phyloP scores from a whole-genome alignment of 305 asterid genomes.

The Fraxinus platypoda region DNA sequence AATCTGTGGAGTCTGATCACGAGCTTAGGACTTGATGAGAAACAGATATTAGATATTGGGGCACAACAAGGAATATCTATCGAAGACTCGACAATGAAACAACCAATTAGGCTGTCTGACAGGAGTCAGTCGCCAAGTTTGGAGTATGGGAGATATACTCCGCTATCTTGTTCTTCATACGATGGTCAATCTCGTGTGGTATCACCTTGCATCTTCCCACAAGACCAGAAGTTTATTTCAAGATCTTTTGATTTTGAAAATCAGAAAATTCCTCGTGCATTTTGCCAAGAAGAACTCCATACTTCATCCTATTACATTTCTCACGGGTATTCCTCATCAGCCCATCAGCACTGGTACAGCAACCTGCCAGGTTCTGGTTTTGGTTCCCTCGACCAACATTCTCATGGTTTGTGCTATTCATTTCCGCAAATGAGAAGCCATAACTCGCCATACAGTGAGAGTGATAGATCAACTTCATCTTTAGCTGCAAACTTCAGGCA shows the following conservation, averaged over 20 bases:
- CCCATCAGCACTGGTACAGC: conserved; percentile 45
- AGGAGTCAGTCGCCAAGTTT: conserved; percentile 37
- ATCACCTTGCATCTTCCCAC: conserved; percentile 45
- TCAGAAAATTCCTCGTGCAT: conserved; percentile 34
- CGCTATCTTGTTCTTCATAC: conserved; percentile 32
- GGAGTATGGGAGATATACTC: conserved; percentile 28
- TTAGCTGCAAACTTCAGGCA: conserved; percentile 34
- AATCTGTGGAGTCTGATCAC: conserved; percentile 71
- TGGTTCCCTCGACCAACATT: conserved; percentile 35
- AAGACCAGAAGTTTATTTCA: conserved; percentile 38
- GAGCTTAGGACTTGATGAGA: conserved; percentile 80
- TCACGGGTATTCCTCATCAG: conserved; percentile 42
- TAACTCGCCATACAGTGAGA: conserved; percentile 35
- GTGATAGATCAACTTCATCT: conserved; percentile 36
- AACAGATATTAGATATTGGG: conserved; percentile 65
- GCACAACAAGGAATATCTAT: conserved; percentile 64
- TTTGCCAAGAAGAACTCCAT: conserved; percentile 54
- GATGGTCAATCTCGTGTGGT: conserved; percentile 27
- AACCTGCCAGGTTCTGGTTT: conserved; percentile 36
- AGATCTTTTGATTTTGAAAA: conserved; percentile 39
- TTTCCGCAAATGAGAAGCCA: conserved; percentile 37
- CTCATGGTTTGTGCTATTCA: conserved; percentile 37
- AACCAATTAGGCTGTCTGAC: conserved; percentile 40
- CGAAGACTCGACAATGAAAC: conserved; percentile 54
- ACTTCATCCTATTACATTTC: conserved; percentile 48